Evolutionary conservation across 495 filamentous ascomycete species (phyloP), one percentile per base, ranked within the genome.

Genomic region (Letharia columbiana): DNA sequence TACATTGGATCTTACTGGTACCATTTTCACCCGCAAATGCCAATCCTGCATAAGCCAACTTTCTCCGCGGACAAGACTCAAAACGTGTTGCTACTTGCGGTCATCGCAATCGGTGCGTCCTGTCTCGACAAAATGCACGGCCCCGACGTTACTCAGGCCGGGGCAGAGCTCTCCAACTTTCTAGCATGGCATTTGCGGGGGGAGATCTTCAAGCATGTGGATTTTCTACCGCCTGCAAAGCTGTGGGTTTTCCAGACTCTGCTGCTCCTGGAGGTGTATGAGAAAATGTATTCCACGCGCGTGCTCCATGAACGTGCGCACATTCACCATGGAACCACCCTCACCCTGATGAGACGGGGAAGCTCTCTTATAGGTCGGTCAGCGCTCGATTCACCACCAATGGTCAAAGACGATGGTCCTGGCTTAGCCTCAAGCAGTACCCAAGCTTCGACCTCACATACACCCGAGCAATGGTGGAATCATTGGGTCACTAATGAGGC

Each of bases 171-270:
- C 39, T 89, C 91, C 50, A 89, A 89, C 72, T 94, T 96, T 73
- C 78, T 97, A 45, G 90, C 91, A 4, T 93, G 89, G 89, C 91
- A 96, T 79, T 76, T 98, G 15, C 83, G 94, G 40, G 96, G 92
- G 89, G 88, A 92, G 72, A 87, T 93, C 64, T 97, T 98, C 72
- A 91, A 89, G 78, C 89, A 96, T 73, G 81, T 83, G 37, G 91
- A 96, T 74, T 96, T 93, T 75, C 81, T 89, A n/a, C 92, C 94
- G 11, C 93, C 94, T 5, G 94, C 94, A 20, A 94, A 96, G 76
- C 80, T 98, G n/a, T 98, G 94, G 94, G 84, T 96, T 28, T 97
- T 98, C 76, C 94, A 98, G 73, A 88, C 94, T 1, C 78, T 98
- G 50, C 75, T 98, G 18, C 79, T 98, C 10, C 80, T 98, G 54